Conservation (phyloP, 2,329 filamentous ascomycete species). For the Talaromyces sp. region DNA sequence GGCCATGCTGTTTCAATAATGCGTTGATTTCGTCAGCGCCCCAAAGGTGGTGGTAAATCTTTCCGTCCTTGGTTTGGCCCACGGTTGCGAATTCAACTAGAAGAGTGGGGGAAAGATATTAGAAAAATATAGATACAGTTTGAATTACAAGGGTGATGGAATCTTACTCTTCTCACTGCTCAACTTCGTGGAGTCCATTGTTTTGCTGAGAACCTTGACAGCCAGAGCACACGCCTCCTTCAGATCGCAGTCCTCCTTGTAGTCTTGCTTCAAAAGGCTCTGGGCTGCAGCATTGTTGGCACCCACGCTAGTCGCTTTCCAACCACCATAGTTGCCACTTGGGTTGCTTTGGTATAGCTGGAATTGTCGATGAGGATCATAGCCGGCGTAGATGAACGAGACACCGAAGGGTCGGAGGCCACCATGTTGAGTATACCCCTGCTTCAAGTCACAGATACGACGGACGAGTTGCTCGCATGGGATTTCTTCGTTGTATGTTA, state of each 20-base stretch:
- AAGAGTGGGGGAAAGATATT: constrained; percentile 11
- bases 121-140: neutral
- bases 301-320: constrained; percentile 97
- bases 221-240: constrained; percentile 96
- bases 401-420: constrained; percentile 97
- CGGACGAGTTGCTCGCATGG: constrained; percentile 98
- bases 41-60: constrained; percentile 98
- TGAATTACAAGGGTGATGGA: neutral
- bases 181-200: constrained; percentile 98
- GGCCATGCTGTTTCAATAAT: constrained; percentile 87
- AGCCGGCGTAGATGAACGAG: constrained; percentile 98
- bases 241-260: constrained; percentile 95
- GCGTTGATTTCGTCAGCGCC: constrained; percentile 92
- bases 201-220: constrained; percentile 99
- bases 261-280: constrained; percentile 96
- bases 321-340: constrained; percentile 96
- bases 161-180: constrained; percentile 97
- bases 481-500: constrained; percentile 99
- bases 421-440: constrained; percentile 98
- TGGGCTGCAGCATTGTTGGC: constrained; percentile 98
- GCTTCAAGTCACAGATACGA: constrained; percentile 93
- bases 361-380: constrained; percentile 93
- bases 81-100: constrained; percentile 97
- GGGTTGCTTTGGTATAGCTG: constrained; percentile 99
- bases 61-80: constrained; percentile 87